phyloP scores from a whole-genome alignment of 768 basidiomycete genomes.

The Phylloporus sp. region DNA sequence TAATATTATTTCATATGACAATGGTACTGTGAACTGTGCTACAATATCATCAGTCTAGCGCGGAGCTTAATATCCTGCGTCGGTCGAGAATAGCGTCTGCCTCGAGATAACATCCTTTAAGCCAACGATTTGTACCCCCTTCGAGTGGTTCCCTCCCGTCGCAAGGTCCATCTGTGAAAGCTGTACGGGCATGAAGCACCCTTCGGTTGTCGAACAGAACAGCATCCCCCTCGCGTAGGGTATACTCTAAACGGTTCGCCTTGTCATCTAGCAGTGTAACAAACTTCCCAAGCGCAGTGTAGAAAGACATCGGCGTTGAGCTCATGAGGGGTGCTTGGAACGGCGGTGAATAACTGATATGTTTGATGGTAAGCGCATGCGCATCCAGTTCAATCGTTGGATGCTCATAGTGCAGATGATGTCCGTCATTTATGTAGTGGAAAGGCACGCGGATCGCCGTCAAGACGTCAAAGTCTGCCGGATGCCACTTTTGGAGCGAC shows the following conservation, averaged over 20 bases:
- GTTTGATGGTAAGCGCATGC: constrained; percentile 38
- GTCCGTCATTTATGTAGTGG: constrained; percentile 88
- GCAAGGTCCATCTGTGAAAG: constrained; percentile 48
- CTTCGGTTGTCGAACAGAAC: constrained; percentile 92
- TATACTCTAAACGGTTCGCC: constrained; percentile 54
- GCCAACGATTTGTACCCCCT: constrained; percentile 68
- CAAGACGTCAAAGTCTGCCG: constrained; percentile 57
- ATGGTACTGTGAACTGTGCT: not conserved
- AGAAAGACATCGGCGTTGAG: constrained; percentile 52
- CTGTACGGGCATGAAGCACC: constrained; percentile 81
- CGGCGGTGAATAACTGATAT: constrained; percentile 91
- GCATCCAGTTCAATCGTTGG: constrained; percentile 67
- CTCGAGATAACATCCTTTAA: constrained; percentile 85
- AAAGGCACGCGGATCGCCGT: constrained; percentile 67
- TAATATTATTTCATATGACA: not conserved
- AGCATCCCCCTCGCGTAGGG: constrained; percentile 76
- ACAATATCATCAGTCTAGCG: not conserved
- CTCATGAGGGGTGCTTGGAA: constrained; percentile 80
- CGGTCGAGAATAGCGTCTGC: constrained; percentile 58
- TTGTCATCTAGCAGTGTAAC: constrained; percentile 52
- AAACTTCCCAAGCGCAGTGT: constrained; percentile 60
- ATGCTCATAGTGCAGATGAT: constrained; percentile 71
- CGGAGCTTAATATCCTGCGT: constrained; percentile 47
- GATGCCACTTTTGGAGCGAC: constrained; percentile 43
- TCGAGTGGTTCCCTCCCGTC: constrained; percentile 33